Evolutionary conservation across 768 basidiomycete genomes (phyloP).

Genomic region (Mycena kentingensis): DNA sequence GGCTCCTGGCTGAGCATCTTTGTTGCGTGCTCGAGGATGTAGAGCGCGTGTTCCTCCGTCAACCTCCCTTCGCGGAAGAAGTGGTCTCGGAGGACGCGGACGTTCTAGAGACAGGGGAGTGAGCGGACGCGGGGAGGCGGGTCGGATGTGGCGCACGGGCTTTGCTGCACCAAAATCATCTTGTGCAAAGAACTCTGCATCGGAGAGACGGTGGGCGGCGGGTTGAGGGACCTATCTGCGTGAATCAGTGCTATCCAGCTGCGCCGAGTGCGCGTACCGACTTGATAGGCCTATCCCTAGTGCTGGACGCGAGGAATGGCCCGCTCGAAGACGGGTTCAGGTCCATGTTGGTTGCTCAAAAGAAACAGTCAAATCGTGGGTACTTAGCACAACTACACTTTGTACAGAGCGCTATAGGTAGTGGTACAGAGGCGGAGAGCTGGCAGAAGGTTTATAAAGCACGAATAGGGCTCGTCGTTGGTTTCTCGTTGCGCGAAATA

Average conservation of each 20-base stretch:
- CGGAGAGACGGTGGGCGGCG: constrained; percentile 13
- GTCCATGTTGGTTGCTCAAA: constrained; percentile 4
- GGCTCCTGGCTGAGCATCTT: constrained; percentile 72
- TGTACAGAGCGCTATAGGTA: too few relatives aligned
- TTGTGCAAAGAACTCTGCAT: constrained; percentile 22
- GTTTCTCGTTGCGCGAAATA: constrained; percentile 1
- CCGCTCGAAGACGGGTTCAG: background rate
- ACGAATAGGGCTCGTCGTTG: constrained; percentile 1
- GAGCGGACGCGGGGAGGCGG: too few relatives aligned
- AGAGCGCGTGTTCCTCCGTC: constrained; percentile 82
- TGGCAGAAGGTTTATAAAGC: constrained; percentile 5
- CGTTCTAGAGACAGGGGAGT: too few relatives aligned
- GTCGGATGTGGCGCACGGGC: constrained; percentile 1
- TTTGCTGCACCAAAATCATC: constrained; percentile 22
- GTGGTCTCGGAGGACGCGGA: constrained; percentile 71
- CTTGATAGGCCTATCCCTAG: constrained; percentile 6
- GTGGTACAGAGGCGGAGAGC: too few relatives aligned
- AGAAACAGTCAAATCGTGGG: background rate
- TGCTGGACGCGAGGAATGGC: constrained; percentile 1
- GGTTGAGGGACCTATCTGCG: constrained; percentile 11
- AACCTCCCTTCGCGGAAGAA: constrained; percentile 86
- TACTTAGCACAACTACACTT: too few relatives aligned
- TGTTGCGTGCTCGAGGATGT: constrained; percentile 71
- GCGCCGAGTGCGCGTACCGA: background rate
- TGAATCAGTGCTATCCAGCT: background rate